These are phyloP conservation scores for Globisporangium parvum DNA, from an alignment of 352 stramenopile genomes.

Conservation along the genomic window DNA sequence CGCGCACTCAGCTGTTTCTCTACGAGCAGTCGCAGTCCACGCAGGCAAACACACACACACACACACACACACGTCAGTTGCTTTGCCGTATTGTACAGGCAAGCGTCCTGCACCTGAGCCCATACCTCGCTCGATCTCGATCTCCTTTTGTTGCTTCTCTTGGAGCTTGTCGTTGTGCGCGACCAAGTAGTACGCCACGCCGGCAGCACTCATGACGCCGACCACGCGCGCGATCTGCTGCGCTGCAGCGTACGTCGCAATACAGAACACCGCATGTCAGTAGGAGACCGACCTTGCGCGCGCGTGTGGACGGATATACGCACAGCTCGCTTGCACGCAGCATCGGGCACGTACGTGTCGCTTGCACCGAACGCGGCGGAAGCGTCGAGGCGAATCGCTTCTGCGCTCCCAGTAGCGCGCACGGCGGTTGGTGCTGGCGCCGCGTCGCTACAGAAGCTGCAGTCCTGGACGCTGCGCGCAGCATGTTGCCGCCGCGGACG, in stretches of 20 bases:
- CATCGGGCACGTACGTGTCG: slow-evolving; percentile 7
- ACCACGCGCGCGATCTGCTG: slow-evolving; percentile 17
- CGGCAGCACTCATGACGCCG: slow-evolving; percentile 24
- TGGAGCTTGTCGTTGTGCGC: slow-evolving; percentile 33
- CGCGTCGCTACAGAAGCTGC: neutral
- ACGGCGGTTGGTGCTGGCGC: neutral
- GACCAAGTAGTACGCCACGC: slow-evolving; percentile 47
- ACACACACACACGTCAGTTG: neutral
- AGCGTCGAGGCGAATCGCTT: slow-evolving; percentile 6
- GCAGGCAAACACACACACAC: neutral
- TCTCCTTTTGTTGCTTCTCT: slow-evolving; percentile 51
- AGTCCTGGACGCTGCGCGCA: neutral
- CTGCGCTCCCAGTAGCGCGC: neutral
- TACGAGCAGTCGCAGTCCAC: slow-evolving; percentile 5
- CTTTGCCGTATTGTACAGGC: neutral
- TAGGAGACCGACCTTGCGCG: too few relatives aligned
- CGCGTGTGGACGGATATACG: too few relatives aligned
- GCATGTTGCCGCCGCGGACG: too few relatives aligned
- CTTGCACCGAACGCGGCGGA: neutral
- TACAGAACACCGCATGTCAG: neutral
- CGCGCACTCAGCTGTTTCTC: slow-evolving; percentile 62
- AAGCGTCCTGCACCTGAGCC: neutral
- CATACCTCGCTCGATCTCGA: slow-evolving; percentile 55
- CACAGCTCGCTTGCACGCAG: too few relatives aligned
- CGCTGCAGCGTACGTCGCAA: neutral